Conservation (phyloP, 352 stramenopile species). For the Phytophthora lateralis region DNA sequence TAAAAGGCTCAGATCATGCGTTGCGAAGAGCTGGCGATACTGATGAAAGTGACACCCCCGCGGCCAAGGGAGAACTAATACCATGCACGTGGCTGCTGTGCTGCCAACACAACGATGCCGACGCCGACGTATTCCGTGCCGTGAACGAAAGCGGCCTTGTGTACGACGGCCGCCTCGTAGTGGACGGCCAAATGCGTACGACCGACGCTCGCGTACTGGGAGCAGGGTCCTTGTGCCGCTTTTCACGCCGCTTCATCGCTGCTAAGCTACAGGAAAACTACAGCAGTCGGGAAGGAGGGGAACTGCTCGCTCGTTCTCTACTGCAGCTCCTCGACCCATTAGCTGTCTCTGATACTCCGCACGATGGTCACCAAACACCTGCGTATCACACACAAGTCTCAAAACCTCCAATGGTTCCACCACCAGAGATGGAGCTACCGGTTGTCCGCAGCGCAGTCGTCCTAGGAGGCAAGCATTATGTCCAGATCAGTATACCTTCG, state of each 20-base stretch:
- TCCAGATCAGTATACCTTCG: conserved; percentile 75
- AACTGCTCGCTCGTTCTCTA: conserved; percentile 66
- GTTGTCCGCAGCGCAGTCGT: conserved; percentile 54
- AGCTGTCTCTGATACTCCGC: conserved; percentile 2
- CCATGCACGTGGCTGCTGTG: conserved; percentile 79
- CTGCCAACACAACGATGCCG: conserved; percentile 85
- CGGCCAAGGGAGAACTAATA: conserved; percentile 32
- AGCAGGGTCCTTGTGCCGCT: conserved; percentile 73
- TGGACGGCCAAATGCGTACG: conserved; percentile 87
- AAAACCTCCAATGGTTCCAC: conserved; percentile 45
- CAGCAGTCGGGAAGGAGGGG: conserved; percentile 76
- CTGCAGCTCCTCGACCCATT: conserved; percentile 73
- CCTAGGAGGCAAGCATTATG: conserved; percentile 60
- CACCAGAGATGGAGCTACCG: conserved; percentile 74
- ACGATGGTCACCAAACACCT: conserved; percentile 16
- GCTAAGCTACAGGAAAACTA: conserved; percentile 81
- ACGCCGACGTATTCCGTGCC: conserved; percentile 88
- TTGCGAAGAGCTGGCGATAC: conserved; percentile 1
- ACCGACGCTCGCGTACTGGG: conserved; percentile 81
- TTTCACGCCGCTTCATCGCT: conserved; percentile 83
- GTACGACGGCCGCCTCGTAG: conserved; percentile 91
- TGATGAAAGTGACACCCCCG: background rate
- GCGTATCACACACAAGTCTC: conserved; percentile 16
- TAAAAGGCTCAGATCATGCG: conserved; percentile 10
- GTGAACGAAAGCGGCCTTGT: conserved; percentile 92